Conservation (phyloP, 2,329 filamentous ascomycete genomes). For the Colletotrichum sp. region DNA sequence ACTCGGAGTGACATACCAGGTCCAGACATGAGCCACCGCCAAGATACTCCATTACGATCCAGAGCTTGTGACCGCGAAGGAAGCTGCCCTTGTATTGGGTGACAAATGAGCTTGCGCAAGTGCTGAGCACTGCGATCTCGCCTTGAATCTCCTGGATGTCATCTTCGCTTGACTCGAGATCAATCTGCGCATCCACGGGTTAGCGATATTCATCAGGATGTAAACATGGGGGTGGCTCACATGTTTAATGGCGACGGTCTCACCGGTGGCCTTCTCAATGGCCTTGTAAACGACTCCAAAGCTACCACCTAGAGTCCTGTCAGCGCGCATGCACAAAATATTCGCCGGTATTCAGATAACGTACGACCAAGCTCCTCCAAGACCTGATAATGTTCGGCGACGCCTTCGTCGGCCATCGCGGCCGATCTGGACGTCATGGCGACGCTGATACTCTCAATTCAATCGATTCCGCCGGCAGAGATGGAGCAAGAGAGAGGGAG, state of each 20-base stretch:
- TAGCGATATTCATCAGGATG: background rate
- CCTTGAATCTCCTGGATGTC: conserved; percentile 98
- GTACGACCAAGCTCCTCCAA: conserved; percentile 94
- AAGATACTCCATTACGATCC: conserved; percentile 99
- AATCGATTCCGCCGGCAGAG: background rate
- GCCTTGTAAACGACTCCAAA: conserved; percentile 98
- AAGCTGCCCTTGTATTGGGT: conserved; percentile 98
- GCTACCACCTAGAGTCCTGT: conserved; percentile 72
- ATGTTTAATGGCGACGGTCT: conserved; percentile 96
- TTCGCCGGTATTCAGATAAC: conserved; percentile 38
- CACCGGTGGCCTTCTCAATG: conserved; percentile 87
- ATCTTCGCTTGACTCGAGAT: conserved; percentile 97
- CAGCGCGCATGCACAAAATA: background rate
- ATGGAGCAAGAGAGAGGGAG: conserved; percentile 14
- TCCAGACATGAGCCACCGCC: conserved; percentile 96
- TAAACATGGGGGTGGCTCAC: conserved; percentile 56
- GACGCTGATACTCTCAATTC: background rate
- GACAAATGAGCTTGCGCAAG: conserved; percentile 91
- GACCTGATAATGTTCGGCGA: conserved; percentile 90
- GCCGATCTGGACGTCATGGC: conserved; percentile 20
- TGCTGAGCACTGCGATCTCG: conserved; percentile 93
- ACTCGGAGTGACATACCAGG: conserved; percentile 65
- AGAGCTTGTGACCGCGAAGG: conserved; percentile 93
- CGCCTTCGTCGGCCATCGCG: conserved; percentile 64
- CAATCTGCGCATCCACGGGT: conserved; percentile 68